phyloP scores from a whole-genome alignment of 768 basidiomycete species.

The Hygrophorus pudorinus region DNA sequence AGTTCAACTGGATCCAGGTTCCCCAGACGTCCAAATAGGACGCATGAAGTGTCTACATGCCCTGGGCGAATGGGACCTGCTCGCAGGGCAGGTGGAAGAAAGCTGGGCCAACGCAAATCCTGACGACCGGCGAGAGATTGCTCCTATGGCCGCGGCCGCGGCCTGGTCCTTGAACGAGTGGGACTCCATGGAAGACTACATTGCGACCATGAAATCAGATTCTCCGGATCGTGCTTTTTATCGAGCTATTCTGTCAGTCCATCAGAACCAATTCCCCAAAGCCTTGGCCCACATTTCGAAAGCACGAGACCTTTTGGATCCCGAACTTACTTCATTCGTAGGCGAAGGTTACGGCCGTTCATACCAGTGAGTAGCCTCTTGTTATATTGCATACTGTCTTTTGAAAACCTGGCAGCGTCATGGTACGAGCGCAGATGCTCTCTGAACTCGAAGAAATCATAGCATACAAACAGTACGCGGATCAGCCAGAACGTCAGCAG shows the following conservation, averaged over 20 bases:
- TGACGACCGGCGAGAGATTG: constrained; percentile 84
- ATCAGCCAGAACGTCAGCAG: constrained; percentile 87
- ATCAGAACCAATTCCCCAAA: constrained; percentile 92
- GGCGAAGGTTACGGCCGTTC: constrained; percentile 96
- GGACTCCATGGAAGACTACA: constrained; percentile 98
- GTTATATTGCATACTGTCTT: background rate
- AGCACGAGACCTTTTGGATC: constrained; percentile 86
- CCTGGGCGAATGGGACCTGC: constrained; percentile 93
- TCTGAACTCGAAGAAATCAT: constrained; percentile 98
- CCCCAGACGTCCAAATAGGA: constrained; percentile 73
- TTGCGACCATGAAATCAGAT: constrained; percentile 84
- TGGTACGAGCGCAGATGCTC: constrained; percentile 97
- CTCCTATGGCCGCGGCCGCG: constrained; percentile 94
- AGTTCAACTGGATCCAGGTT: constrained; percentile 61
- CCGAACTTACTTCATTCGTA: constrained; percentile 83
- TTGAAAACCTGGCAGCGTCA: constrained; percentile 43
- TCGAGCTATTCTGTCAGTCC: constrained; percentile 89
- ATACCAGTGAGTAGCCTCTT: constrained; percentile 61
- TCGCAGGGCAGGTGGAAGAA: constrained; percentile 78
- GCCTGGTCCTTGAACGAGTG: constrained; percentile 96
- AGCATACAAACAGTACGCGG: constrained; percentile 85
- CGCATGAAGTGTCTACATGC: constrained; percentile 95
- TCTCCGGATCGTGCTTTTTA: constrained; percentile 95
- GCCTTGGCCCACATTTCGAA: constrained; percentile 85
- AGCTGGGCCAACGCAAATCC: constrained; percentile 77